A percentile compares a stretch with the other conserved stretches of the same genome.
Conservation (phyloP, 805 yeast genomes). For the Ogataea angusta region DNA sequence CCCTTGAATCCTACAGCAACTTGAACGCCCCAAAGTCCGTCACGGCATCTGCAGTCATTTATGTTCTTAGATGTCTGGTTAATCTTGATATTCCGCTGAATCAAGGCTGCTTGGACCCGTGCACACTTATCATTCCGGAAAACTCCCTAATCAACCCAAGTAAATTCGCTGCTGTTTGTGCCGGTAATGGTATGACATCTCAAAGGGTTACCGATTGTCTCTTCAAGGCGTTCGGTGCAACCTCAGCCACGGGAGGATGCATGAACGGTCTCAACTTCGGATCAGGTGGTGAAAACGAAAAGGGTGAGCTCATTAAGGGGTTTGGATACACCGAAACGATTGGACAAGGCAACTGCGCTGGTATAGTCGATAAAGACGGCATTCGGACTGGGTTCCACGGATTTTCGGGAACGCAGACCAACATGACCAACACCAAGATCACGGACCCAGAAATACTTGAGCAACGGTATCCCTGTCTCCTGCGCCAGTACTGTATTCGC, state of each 20-base stretch:
- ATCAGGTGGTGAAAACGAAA: not conserved
- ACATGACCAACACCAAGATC: slow-evolving; percentile 31
- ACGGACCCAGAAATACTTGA: slow-evolving; percentile 56
- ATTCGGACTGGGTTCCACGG: slow-evolving; percentile 34
- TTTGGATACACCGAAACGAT: slow-evolving; percentile 56
- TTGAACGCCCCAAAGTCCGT: slow-evolving; percentile 56
- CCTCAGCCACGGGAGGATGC: slow-evolving; percentile 90
- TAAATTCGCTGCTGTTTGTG: slow-evolving; percentile 44
- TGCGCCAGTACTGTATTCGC: slow-evolving; percentile 44
- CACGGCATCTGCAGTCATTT: slow-evolving; percentile 50
- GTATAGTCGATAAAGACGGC: slow-evolving; percentile 25
- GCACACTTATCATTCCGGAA: slow-evolving; percentile 31
- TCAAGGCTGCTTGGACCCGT: slow-evolving; percentile 45
- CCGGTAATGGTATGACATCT: slow-evolving; percentile 69
- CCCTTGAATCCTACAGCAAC: slow-evolving; percentile 49
- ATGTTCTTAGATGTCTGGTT: slow-evolving; percentile 47
- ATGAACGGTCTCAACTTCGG: slow-evolving; percentile 89
- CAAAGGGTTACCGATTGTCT: slow-evolving; percentile 85
- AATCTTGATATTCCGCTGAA: slow-evolving; percentile 54
- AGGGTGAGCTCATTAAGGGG: slow-evolving; percentile 27
- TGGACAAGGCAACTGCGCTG: slow-evolving; percentile 43
- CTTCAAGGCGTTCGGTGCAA: slow-evolving; percentile 72
- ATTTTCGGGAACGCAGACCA: slow-evolving; percentile 53
- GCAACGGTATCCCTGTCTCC: slow-evolving; percentile 47
- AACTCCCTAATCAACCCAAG: slow-evolving; percentile 36